Evolutionary conservation across 2,329 filamentous ascomycete species (phyloP).

Genomic region (Penicillium sclerotigenum): DNA sequence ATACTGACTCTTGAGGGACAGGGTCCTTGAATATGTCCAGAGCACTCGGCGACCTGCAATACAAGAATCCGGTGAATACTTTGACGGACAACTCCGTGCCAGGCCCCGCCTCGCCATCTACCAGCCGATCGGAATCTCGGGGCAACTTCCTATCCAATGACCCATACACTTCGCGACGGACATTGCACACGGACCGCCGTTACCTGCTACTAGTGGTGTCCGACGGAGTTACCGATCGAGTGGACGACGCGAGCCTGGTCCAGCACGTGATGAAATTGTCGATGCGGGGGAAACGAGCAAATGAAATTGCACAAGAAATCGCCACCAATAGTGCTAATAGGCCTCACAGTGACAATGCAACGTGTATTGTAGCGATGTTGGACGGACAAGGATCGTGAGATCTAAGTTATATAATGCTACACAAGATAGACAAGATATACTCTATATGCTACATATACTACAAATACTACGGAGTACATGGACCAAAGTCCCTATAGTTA

Average conservation of each 20-base stretch:
- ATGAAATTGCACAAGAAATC: constrained; percentile 31
- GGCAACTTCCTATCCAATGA: constrained; percentile 35
- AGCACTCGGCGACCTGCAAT: constrained; percentile 37
- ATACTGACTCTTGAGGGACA: constrained; percentile 3
- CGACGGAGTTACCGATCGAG: constrained; percentile 32
- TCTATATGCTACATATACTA: neutral
- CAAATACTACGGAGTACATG: no score
- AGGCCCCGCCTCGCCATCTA: constrained; percentile 21
- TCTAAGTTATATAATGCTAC: neutral
- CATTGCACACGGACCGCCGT: constrained; percentile 23
- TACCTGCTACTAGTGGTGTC: constrained; percentile 32
- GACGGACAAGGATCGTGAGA: constrained; percentile 28
- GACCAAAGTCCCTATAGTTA: neutral
- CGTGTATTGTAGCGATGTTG: constrained; percentile 33
- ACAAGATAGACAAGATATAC: neutral
- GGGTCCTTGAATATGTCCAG: constrained; percentile 38
- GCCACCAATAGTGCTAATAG: constrained; percentile 17
- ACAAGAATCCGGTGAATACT: constrained; percentile 36
- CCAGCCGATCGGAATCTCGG: constrained; percentile 15
- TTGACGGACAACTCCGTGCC: constrained; percentile 12
- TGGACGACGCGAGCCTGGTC: constrained; percentile 29
- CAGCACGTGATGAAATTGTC: constrained; percentile 32
- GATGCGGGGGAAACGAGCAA: constrained; percentile 28
- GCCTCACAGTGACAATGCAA: constrained; percentile 31
- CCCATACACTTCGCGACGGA: constrained; percentile 27